These are phyloP conservation scores for Podospora pseudopauciseta DNA, from an alignment of 495 filamentous ascomycete species.

Conservation along the genomic window DNA sequence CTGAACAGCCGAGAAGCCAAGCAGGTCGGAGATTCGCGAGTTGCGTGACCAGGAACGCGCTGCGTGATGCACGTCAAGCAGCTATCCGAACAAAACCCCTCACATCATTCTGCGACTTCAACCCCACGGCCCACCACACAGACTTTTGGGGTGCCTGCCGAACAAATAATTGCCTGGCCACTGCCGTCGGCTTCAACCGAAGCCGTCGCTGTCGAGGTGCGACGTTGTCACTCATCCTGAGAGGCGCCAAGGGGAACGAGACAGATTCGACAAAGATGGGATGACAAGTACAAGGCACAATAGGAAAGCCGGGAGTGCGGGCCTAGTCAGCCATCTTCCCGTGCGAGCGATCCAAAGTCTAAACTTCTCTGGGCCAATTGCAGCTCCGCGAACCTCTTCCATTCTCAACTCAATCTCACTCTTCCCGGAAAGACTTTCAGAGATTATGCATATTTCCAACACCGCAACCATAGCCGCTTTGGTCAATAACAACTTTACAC, in stretches of 20 bases:
- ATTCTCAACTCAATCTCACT: neutral
- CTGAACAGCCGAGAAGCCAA: constrained; percentile 5
- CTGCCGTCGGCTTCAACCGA: constrained; percentile 1
- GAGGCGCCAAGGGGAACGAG: neutral
- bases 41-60: constrained; percentile 9
- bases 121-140: neutral
- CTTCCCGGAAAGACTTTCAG: neutral
- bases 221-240: neutral
- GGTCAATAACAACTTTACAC: too few species aligned
- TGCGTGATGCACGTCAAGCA: constrained; percentile 11
- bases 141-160: constrained; percentile 3
- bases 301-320: neutral
- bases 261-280: neutral
- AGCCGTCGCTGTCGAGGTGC: neutral
- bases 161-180: neutral
- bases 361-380: neutral
- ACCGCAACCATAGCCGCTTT: too few species aligned
- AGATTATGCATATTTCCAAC: too few species aligned
- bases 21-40: constrained; percentile 8
- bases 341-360: neutral
- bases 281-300: neutral
- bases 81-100: neutral
- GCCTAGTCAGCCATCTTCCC: neutral
- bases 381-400: neutral
- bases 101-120: neutral